Conservation (phyloP, 2,329 filamentous ascomycete genomes). For the Colletotrichum brevisporum region DNA sequence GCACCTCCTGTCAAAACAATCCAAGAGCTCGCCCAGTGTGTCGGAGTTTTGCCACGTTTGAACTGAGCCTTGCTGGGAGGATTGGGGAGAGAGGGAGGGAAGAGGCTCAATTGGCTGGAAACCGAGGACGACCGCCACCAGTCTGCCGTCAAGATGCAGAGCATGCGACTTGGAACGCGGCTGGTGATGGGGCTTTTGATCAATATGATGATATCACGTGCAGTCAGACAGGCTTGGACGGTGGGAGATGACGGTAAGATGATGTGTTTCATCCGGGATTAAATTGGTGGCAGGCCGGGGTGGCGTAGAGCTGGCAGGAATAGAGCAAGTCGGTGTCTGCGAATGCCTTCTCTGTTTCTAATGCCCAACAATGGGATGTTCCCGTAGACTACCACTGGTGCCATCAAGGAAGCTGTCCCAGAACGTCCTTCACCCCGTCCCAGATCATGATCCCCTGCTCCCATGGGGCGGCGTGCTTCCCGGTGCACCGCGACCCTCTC, state of each 20-base stretch:
- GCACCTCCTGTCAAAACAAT: no score
- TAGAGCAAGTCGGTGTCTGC: no score
- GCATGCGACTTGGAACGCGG: background rate
- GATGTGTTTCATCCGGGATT: background rate
- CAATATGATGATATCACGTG: background rate
- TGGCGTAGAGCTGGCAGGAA: no score
- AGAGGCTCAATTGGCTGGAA: background rate
- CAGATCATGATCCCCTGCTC: conserved; percentile 15
- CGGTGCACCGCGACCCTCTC: background rate
- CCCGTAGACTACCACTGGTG: no score
- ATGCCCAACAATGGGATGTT: background rate
- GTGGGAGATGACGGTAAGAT: background rate
- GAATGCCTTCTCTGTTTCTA: no score
- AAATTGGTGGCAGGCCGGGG: no score
- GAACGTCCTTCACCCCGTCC: background rate
- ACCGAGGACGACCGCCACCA: background rate
- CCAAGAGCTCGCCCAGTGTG: background rate
- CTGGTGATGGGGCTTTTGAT: background rate
- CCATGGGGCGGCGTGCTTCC: background rate
- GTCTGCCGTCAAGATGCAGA: background rate
- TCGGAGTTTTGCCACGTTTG: background rate
- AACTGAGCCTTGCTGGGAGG: background rate
- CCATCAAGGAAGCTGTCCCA: background rate
- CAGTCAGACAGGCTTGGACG: no score
- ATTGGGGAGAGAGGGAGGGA: no score